Percentiles rank a stretch among this genome's conserved stretches.
Conservation (phyloP, 108 stramenopile species). For the Cyclotella baltica region DNA sequence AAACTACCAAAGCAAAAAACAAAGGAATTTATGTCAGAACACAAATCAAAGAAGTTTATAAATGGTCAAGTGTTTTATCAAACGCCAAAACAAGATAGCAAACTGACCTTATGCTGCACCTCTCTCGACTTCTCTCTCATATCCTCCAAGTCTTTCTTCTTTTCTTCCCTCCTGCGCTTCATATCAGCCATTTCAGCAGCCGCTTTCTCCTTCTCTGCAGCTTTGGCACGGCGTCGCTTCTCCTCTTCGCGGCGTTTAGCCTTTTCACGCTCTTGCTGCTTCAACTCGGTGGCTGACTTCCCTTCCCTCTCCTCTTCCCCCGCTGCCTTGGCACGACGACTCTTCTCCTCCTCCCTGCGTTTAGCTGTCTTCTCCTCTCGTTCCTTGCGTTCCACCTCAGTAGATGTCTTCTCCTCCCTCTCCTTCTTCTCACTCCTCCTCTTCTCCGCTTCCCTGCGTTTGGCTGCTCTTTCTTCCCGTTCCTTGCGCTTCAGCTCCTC, state of each 20-base stretch:
- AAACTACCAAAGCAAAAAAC: neutral
- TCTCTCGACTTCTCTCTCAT: constrained; percentile 31
- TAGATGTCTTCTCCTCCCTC: neutral
- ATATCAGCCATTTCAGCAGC: too few species aligned
- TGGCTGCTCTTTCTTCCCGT: too few species aligned
- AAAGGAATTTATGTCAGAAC: neutral
- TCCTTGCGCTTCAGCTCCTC: constrained; percentile 24
- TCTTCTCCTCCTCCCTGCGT: constrained; percentile 21
- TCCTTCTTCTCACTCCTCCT: neutral
- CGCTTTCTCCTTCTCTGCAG: too few species aligned
- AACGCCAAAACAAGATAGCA: neutral
- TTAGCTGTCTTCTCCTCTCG: neutral
- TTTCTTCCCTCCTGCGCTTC: constrained; percentile 12
- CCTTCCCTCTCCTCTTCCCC: too few species aligned
- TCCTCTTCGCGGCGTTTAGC: too few species aligned
- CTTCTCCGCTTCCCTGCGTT: constrained; percentile 15
- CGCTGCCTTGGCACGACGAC: neutral
- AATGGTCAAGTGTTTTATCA: too few species aligned
- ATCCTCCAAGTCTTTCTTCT: constrained; percentile 29
- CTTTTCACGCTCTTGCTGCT: too few species aligned
- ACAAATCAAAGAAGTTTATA: too few species aligned
- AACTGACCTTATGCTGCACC: constrained; percentile 34
- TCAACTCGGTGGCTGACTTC: too few species aligned
- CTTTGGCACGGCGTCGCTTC: too few species aligned
- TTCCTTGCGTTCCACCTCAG: constrained; percentile 17